Conservation (phyloP, 2,329 filamentous ascomycete genomes). For the Neonectria sp. region DNA sequence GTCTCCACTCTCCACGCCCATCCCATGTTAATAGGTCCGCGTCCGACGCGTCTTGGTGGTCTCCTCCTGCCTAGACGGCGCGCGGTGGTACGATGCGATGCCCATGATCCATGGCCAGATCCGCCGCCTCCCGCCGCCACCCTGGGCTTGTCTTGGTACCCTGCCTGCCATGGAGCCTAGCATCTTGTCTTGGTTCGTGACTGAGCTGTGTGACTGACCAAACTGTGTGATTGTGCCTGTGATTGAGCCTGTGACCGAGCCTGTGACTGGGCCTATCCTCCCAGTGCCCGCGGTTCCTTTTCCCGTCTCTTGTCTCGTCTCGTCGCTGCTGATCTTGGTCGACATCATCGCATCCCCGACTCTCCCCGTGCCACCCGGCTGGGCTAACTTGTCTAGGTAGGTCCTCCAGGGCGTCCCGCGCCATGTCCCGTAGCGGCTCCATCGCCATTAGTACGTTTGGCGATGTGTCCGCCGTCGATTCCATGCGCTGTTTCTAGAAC, state of each 20-base stretch:
- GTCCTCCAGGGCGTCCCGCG: constrained; percentile 9
- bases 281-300: too few relatives aligned
- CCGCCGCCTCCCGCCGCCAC: constrained; percentile 1
- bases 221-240: background rate
- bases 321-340: background rate
- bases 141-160: background rate
- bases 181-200: background rate
- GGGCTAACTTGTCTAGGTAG: constrained; percentile 28
- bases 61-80: background rate
- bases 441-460: background rate
- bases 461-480: background rate
- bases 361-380: constrained; percentile 25
- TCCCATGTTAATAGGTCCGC: too few relatives aligned
- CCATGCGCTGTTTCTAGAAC: constrained; percentile 23
- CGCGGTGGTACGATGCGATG: constrained; percentile 7
- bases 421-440: constrained; percentile 19
- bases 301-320: background rate
- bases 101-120: constrained; percentile 12
- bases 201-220: too few relatives aligned
- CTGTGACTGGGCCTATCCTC: too few relatives aligned
- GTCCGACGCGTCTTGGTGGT: background rate
- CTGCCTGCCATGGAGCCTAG: background rate
- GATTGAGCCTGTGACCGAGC: background rate
- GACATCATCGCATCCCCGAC: constrained; percentile 19
- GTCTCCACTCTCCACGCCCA: too few relatives aligned